Evolutionary conservation across 2,329 filamentous ascomycete genomes (phyloP), one percentile per base, ranked within the genome.

Genomic region (Shiraia sp.): DNA sequence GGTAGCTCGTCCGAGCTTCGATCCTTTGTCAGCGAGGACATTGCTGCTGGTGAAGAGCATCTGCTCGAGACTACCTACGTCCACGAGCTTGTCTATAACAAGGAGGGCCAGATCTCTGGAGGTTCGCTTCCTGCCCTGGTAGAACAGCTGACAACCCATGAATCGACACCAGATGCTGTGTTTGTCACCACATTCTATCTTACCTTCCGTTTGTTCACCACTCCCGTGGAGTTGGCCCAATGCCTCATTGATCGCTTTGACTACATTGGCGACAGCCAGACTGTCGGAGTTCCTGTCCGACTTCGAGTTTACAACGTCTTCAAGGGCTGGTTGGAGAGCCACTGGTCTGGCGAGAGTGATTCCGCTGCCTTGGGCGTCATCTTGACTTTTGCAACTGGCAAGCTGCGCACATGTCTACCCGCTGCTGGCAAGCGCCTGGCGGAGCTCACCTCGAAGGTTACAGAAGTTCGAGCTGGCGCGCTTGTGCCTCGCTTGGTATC

Each of bases 151-250:
- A 97, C 93, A 0, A 90, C 88, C 0, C 90, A 95, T 65, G 90
- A 96, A 66, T 88, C 90, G 0, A 95, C 92, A 0, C 93, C 93
- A 0, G 92, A 97, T 64, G 83, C 88, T 13, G 82, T 88, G 61
- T 97, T 97, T 57, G 89, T 96, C 29, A 91, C 90, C 2, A 90
- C 93, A 0, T 97, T 99, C 65, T 97, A 95, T 65, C 83, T 97
- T 19, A 99, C 93, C 0, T 99, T 99, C 74, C 83, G 93, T 37
- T 81, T 95, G 9, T 99, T 99, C 65, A 90, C 90, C 49, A 87
- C 87, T 0, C 90, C 93, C 0, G 66, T 79, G 6, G 83, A 88
- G 47, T 81, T 99, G 48, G 87, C 91, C 0, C 81, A 90, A 63
- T 81, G 85, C 3, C 78, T 99, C n/a, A 86, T 95, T 38, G 87